Evolutionary conservation across 2,329 filamentous ascomycete genomes (phyloP), one percentile per base, ranked within the genome.

Genomic region (Exophiala mesophila): DNA sequence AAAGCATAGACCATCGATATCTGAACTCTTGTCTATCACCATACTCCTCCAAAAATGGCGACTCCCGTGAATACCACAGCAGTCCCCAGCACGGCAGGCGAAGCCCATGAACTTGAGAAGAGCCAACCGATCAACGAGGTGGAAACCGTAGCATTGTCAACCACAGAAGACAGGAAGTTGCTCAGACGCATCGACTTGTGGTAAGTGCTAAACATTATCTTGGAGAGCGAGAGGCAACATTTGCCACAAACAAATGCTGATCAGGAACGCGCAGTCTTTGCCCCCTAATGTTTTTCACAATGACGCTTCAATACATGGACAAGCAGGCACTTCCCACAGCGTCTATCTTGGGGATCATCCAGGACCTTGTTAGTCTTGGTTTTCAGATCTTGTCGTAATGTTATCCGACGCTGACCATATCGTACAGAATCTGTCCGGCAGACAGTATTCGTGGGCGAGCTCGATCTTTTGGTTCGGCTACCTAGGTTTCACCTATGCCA

Each of bases 291-390:
- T 8, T n/a, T 8, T n/a, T 28, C n/a, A 8, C 24, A n/a, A 28
- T 28, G 24, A 31, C n/a, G 29, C 29, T 31, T 31, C 29, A 31
- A 31, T 13, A 6, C n/a, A 5, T 31, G 29, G 29, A 31, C 29
- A 31, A 31, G 29, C 5, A 5, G 29, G 5, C 29, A 13, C n/a
- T 31, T 6, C n/a, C 29, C 29, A 16, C 5, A 7, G 29, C 29
- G 7, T 31, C 29, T 7, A 31, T 31, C 29, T 16, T 31, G 29
- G 29, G 29, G 5, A 31, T 31, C 29, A 31, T 31, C 17, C 29
- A 31, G n/a, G 29, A 31, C 29, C 29, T 31, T 5, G 29, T 31
- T 12, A 31, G 29, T 8, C 24, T 31, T 31, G 5, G n/a, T 7
- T n/a, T 13, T 5, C 13, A 13, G n/a, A 7, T 16, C n/a, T 31